phyloP scores from a whole-genome alignment of 768 basidiomycete species.

The Phylloporus sp. region DNA sequence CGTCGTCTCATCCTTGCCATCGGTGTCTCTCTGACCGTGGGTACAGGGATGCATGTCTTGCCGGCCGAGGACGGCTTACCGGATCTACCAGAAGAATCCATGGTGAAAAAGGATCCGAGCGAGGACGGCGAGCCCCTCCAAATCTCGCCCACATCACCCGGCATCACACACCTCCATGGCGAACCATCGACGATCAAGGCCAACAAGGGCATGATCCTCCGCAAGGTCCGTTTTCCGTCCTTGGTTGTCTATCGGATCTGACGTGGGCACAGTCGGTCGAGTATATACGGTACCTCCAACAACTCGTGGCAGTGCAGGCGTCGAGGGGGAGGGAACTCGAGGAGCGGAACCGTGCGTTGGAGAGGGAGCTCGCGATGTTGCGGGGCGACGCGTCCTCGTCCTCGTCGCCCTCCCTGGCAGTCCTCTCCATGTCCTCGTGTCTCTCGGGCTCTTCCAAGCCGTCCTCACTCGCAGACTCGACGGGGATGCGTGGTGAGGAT shows the following conservation, averaged over 20 bases:
- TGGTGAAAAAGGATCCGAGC: conserved; percentile 28
- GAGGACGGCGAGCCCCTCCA: conserved; percentile 27
- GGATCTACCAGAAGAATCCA: conserved; percentile 28
- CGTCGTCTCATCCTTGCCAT: neutral
- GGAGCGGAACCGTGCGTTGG: conserved; percentile 51
- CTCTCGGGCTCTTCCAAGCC: conserved; percentile 10
- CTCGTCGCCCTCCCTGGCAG: conserved; percentile 13
- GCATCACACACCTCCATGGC: neutral
- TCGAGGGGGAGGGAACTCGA: conserved; percentile 77
- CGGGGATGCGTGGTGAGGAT: conserved; percentile 4
- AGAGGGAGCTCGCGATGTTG: conserved; percentile 26
- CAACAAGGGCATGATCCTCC: conserved; percentile 91
- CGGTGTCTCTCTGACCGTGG: neutral
- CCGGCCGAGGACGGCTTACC: conserved; percentile 24
- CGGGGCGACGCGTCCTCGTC: conserved; percentile 22
- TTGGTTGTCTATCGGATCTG: conserved; percentile 1
- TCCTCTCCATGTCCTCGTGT: conserved; percentile 19
- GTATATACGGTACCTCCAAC: conserved; percentile 74
- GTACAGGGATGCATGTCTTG: conserved; percentile 24
- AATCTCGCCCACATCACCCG: conserved; percentile 21
- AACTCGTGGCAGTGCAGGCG: conserved; percentile 78
- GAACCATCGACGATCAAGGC: conserved; percentile 66
- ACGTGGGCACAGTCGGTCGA: conserved; percentile 39
- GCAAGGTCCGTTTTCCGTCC: conserved; percentile 49
- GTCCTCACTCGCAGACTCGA: conserved; percentile 1